Evolutionary conservation across 83 land plant genomes (phyloP).

Genomic region (Picea abies): DNA sequence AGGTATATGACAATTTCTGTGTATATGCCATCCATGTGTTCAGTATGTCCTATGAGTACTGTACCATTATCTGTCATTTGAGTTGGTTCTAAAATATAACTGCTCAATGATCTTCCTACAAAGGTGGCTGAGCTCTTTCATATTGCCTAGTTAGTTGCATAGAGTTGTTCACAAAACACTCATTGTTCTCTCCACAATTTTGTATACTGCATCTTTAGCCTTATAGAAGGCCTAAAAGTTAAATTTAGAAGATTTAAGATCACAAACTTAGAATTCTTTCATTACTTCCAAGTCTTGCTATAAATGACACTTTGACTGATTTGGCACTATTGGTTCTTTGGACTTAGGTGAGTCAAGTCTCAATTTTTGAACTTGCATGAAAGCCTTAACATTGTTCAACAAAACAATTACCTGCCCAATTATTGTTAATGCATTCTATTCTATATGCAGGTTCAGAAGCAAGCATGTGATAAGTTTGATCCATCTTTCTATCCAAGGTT

Average conservation of each 20-base stretch:
- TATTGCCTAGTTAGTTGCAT: neutral
- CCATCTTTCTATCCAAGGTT: conserved; percentile 88
- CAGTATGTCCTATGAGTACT: too few species aligned
- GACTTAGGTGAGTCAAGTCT: neutral
- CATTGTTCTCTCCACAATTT: neutral
- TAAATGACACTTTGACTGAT: neutral
- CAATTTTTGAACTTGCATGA: too few species aligned
- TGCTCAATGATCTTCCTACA: neutral
- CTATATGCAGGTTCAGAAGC: conserved; percentile 75
- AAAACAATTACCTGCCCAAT: neutral
- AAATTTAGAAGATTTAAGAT: too few species aligned
- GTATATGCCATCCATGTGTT: too few species aligned
- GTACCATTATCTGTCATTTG: neutral
- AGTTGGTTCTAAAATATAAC: neutral
- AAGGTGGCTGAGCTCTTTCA: neutral
- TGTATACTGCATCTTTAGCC: neutral
- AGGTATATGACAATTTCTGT: too few species aligned
- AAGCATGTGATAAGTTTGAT: conserved; percentile 97
- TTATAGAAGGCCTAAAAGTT: neutral
- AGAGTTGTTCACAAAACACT: neutral
- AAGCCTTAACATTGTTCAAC: neutral
- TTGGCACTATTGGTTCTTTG: neutral
- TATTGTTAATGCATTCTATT: conserved; percentile 1
- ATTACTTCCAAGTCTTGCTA: neutral
- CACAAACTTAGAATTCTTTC: neutral